phyloP scores from a whole-genome alignment of 768 basidiomycete species.

The Macrolepiota dolichaula region DNA sequence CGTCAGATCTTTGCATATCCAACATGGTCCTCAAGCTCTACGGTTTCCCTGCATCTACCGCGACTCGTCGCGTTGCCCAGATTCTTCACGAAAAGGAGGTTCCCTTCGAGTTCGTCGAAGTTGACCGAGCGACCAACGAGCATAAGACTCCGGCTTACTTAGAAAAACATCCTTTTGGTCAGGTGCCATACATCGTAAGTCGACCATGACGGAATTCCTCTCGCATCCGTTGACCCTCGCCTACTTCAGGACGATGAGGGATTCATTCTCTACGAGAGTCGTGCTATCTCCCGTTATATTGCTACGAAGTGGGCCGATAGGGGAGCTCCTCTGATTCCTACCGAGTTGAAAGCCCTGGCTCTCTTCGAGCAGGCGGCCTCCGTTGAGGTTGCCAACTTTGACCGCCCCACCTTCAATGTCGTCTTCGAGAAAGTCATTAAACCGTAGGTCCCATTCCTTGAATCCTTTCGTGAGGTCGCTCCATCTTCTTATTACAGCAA shows the following conservation, averaged over 20 bases:
- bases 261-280: constrained; percentile 58
- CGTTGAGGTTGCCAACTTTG: constrained; percentile 52
- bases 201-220: constrained; percentile 21
- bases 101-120: constrained; percentile 44
- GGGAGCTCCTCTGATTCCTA: constrained; percentile 50
- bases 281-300: constrained; percentile 61
- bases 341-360: constrained; percentile 34
- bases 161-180: constrained; percentile 60
- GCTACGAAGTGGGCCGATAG: constrained; percentile 49
- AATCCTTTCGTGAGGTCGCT: neutral
- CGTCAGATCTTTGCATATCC: neutral
- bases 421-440: constrained; percentile 52
- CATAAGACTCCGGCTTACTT: constrained; percentile 45
- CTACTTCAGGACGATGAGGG: constrained; percentile 48
- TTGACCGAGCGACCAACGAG: constrained; percentile 41
- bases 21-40: constrained; percentile 45
- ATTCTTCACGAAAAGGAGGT: constrained; percentile 54
- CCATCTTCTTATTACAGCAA: neutral
- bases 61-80: constrained; percentile 45
- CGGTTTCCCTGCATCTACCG: constrained; percentile 37
- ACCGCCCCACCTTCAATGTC: constrained; percentile 33
- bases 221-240: neutral
- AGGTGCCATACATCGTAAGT: constrained; percentile 53
- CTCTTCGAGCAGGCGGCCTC: constrained; percentile 47
- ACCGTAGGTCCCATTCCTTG: constrained; percentile 27